phyloP scores from a whole-genome alignment of 768 basidiomycete genomes.

The Kwoniella heveanensis region DNA sequence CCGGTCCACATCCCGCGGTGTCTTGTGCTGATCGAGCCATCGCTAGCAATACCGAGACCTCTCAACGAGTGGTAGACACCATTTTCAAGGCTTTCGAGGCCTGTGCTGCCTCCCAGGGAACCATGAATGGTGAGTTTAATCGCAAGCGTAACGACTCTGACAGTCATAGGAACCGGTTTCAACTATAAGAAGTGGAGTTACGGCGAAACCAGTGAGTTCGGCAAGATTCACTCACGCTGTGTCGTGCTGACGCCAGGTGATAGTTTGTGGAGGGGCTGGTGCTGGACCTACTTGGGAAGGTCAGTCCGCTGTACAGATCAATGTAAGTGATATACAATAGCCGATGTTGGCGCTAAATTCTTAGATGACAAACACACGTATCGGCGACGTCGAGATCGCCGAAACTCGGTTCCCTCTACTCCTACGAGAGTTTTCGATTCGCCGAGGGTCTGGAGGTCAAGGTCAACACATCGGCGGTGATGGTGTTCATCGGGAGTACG shows the following conservation, averaged over 20 bases:
- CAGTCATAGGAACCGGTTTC: slow-evolving; percentile 22
- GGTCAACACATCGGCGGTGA: slow-evolving; percentile 45
- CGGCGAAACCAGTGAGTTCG: slow-evolving; percentile 75
- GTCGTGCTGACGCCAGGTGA: too few relatives aligned
- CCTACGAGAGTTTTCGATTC: slow-evolving; percentile 41
- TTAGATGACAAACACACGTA: slow-evolving; percentile 37
- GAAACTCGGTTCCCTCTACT: slow-evolving; percentile 44
- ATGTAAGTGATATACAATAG: too few relatives aligned
- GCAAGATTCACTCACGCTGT: too few relatives aligned
- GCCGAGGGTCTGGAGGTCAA: slow-evolving; percentile 38
- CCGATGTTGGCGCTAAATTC: too few relatives aligned
- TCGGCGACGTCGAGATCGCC: slow-evolving; percentile 45
- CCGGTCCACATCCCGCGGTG: too few relatives aligned
- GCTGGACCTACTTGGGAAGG: slow-evolving; percentile 50
- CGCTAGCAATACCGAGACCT: slow-evolving; percentile 59
- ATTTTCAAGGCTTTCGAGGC: slow-evolving; percentile 82
- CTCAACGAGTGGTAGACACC: slow-evolving; percentile 89
- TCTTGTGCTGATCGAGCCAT: too few relatives aligned
- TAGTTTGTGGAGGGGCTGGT: slow-evolving; percentile 58
- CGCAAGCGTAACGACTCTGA: too few relatives aligned
- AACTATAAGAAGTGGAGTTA: slow-evolving; percentile 72
- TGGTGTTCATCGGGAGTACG: slow-evolving; percentile 41
- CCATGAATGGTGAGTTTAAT: too few relatives aligned
- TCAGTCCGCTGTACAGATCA: slow-evolving; percentile 34
- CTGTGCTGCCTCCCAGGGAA: slow-evolving; percentile 29